phyloP scores from a whole-genome alignment of 805 yeast genomes.

The Kluyveromyces starmeri region DNA sequence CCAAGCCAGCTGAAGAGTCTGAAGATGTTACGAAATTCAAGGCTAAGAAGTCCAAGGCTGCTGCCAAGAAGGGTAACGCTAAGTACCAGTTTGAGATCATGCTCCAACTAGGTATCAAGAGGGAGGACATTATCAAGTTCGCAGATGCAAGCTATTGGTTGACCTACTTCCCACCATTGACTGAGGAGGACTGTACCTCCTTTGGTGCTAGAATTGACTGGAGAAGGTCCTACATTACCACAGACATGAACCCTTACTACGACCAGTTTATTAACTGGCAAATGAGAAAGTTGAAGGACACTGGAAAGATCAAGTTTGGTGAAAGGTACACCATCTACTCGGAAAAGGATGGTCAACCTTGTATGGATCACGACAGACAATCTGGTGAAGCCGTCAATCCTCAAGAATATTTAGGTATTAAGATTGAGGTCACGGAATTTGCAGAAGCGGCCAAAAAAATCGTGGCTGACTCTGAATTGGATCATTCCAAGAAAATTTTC shows the following conservation, averaged over 20 bases:
- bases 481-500: conserved; percentile 53
- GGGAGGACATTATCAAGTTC: conserved; percentile 75
- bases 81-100: conserved; percentile 94
- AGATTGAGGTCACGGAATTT: conserved; percentile 61
- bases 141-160: conserved; percentile 94
- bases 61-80: conserved; percentile 86
- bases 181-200: conserved; percentile 65
- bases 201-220: conserved; percentile 96
- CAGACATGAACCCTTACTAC: conserved; percentile 90
- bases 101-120: conserved; percentile 85
- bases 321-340: conserved; percentile 96
- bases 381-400: conserved; percentile 96
- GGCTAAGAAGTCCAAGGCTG: conserved; percentile 90
- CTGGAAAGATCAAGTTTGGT: conserved; percentile 93
- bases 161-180: conserved; percentile 81
- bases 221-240: conserved; percentile 94
- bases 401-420: conserved; percentile 91
- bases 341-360: conserved; percentile 97
- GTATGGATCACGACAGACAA: conserved; percentile 98
- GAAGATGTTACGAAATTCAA: conserved; percentile 86
- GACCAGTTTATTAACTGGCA: conserved; percentile 96
- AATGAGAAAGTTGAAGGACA: conserved; percentile 75
- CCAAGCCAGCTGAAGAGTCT: conserved; percentile 34
- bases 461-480: conserved; percentile 29
- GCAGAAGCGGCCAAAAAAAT: conserved; percentile 38